Evolutionary conservation across 2,329 filamentous ascomycete species (phyloP).

Genomic region (Talaromyces piceae): DNA sequence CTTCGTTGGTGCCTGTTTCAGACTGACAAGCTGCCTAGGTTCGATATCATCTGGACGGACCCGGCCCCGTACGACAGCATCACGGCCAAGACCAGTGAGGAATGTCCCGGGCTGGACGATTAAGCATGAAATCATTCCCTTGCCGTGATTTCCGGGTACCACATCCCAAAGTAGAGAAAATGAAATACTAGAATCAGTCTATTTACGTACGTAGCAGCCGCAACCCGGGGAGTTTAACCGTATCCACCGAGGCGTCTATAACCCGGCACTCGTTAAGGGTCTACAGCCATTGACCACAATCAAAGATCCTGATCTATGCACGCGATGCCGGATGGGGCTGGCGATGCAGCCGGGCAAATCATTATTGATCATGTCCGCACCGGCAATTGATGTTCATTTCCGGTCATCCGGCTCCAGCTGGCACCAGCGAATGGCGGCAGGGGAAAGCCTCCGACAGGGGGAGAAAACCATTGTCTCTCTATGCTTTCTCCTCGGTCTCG

Average conservation of each 20-base stretch:
- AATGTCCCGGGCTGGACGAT: constrained; percentile 40
- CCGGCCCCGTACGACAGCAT: constrained; percentile 45
- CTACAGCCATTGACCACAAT: too few species aligned
- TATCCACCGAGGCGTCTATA: too few species aligned
- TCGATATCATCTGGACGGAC: constrained; percentile 52
- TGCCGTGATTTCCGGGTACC: background rate
- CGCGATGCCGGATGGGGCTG: too few species aligned
- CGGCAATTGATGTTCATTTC: too few species aligned
- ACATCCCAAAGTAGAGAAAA: background rate
- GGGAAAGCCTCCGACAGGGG: background rate
- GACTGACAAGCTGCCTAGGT: constrained; percentile 25
- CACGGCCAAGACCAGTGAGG: constrained; percentile 41
- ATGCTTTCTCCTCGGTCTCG: background rate
- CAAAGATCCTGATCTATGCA: too few species aligned
- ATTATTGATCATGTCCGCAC: too few species aligned
- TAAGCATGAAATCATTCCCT: background rate
- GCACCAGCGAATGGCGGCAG: too few species aligned
- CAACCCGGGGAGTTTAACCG: too few species aligned
- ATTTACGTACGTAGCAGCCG: background rate
- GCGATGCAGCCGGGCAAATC: too few species aligned
- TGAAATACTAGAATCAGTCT: background rate
- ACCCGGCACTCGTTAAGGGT: too few species aligned
- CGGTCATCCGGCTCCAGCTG: too few species aligned
- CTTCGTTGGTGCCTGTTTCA: background rate
- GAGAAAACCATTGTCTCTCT: background rate